Evolutionary conservation across 305 asterid genomes (phyloP), one percentile per base, ranked within the genome.

Genomic region (Fraxinus angustifolia): DNA sequence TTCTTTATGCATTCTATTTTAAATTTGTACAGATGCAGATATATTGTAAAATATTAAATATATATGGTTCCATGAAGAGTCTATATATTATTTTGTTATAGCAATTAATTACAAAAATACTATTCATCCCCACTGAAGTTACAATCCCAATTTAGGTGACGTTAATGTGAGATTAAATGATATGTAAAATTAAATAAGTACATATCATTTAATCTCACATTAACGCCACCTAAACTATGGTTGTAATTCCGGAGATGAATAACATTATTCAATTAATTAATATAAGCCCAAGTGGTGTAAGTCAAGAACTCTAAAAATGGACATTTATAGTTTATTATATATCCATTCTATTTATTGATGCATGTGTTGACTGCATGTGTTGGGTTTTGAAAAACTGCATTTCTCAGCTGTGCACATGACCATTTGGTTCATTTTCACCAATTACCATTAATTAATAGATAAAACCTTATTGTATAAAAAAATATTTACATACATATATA

Each of bases 1-100:
- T 75, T 83, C 82, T 58, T 58, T 31, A 71, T 31, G 38, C 81
- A 85, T 84, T 81, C 79, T 80, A 83, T 82, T 76, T 33, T 26
- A 1, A 1, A 84, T 67, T 82, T 75, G 58, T 56, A 0, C 2
- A 8, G 6, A 48, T 48, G 19, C 12, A 48, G 6, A 48, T 14
- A 48, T 48, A 40, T 10, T 40, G 48, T 40, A 8, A 40, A 40
- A 40, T 40, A 38, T 38, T 38, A 38, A 7, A 38, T 34, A 42
- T 45, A 45, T 45, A 12, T 45, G 56, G 12, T 45, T 3, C n/a
- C 56, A 45, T 12, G 56, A 45, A 45, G 53, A 42, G 56, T 35
- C 3, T 42, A 42, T 11, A 11, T 42, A 38, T 42, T 42, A 42
- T 42, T 42, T 42, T 42, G 12, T 42, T 42, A 8, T 8, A 42